Conservation (phyloP, 108 stramenopile genomes). For the Skeletonema costatum region DNA sequence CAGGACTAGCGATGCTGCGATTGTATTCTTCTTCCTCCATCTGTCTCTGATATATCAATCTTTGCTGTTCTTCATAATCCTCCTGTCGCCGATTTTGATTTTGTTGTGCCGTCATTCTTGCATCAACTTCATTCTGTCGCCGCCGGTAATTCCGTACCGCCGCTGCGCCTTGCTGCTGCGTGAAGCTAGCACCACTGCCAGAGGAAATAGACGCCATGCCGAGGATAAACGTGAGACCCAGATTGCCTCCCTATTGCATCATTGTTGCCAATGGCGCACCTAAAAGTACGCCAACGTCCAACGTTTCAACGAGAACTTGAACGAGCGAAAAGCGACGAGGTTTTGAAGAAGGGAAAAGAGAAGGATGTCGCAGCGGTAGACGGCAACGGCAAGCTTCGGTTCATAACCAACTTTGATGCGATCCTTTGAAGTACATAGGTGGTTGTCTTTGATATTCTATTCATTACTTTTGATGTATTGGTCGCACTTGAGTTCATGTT, state of each 20-base stretch:
- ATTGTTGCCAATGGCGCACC: not conserved
- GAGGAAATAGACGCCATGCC: not conserved
- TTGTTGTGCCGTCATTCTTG: conserved; percentile 2
- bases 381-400: too few species aligned
- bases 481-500: too few species aligned
- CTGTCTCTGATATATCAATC: not conserved
- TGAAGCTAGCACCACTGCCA: not conserved
- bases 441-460: too few species aligned
- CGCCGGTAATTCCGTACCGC: not conserved
- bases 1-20: not conserved
- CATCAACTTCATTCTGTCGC: conserved; percentile 4
- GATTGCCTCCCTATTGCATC: not conserved
- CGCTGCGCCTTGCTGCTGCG: not conserved
- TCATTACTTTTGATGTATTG: too few species aligned
- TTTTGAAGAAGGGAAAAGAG: too few species aligned
- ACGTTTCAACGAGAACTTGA: not conserved
- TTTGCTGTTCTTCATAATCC: not conserved
- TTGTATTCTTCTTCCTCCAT: not conserved
- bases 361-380: too few species aligned
- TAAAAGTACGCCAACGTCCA: not conserved
- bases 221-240: too few species aligned
- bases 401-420: too few species aligned
- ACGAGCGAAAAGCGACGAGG: too few species aligned
- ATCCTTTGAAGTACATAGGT: too few species aligned
- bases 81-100: not conserved